phyloP scores from a whole-genome alignment of 345 rosid genomes.

The Arabis hirsuta region DNA sequence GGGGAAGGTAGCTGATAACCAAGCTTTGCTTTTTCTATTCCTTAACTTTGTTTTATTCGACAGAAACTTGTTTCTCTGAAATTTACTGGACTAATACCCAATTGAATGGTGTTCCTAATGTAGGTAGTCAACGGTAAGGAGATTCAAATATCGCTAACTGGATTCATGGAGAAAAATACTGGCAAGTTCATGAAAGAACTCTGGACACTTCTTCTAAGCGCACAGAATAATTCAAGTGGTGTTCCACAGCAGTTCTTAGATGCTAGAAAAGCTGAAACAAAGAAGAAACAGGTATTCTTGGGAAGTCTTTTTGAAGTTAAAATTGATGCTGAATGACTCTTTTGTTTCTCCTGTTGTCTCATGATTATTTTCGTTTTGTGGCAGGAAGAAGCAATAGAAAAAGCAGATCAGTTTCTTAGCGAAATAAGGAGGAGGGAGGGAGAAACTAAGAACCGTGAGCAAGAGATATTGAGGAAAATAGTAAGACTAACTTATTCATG shows the following conservation, averaged over 20 bases:
- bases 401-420: slow-evolving; percentile 51
- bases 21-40: neutral
- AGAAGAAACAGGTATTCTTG: slow-evolving; percentile 65
- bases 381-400: slow-evolving; percentile 60
- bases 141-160: slow-evolving; percentile 83
- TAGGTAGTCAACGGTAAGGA: slow-evolving; percentile 93
- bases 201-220: slow-evolving; percentile 92
- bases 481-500: slow-evolving; percentile 80
- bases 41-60: neutral
- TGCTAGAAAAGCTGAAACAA: slow-evolving; percentile 82
- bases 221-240: slow-evolving; percentile 85
- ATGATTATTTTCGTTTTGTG: slow-evolving; percentile 25
- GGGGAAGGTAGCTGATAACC: slow-evolving; percentile 60
- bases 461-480: slow-evolving; percentile 60
- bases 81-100: neutral
- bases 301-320: slow-evolving; percentile 12
- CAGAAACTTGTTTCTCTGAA: neutral
- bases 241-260: slow-evolving; percentile 91
- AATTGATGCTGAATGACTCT: neutral
- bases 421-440: slow-evolving; percentile 72
- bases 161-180: slow-evolving; percentile 98
- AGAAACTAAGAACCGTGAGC: slow-evolving; percentile 62
- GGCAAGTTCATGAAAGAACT: slow-evolving; percentile 98
- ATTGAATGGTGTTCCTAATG: slow-evolving; percentile 18
- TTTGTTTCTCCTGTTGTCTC: slow-evolving; percentile 13